phyloP scores from a whole-genome alignment of 805 yeast genomes.

The Starmerella asiatica region DNA sequence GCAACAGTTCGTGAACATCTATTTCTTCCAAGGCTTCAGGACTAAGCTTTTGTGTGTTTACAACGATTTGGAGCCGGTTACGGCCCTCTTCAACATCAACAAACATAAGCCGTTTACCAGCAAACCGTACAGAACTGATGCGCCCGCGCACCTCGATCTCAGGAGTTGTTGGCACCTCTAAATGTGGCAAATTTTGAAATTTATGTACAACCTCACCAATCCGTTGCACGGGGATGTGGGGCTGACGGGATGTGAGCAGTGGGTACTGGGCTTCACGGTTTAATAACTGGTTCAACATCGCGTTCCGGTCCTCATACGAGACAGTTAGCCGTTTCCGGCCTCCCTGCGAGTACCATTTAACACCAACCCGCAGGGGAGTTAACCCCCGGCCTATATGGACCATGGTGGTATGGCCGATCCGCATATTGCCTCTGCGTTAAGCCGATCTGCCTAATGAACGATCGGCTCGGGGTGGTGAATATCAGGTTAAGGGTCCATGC shows the following conservation, averaged over 20 bases:
- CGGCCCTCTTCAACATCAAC: conserved; percentile 49
- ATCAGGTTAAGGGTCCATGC: too few relatives aligned
- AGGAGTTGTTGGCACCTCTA: conserved; percentile 7
- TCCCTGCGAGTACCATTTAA: conserved; percentile 2
- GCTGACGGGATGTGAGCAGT: conserved; percentile 2
- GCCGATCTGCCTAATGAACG: too few relatives aligned
- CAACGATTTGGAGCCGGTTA: conserved; percentile 45
- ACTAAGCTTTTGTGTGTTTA: conserved; percentile 34
- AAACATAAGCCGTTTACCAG: conserved; percentile 59
- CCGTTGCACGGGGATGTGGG: conserved; percentile 1
- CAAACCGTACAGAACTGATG: conserved; percentile 41
- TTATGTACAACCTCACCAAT: conserved; percentile 1
- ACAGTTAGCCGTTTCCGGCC: conserved; percentile 10
- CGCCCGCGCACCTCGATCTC: conserved; percentile 34
- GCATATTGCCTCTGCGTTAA: too few relatives aligned
- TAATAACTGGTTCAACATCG: background rate
- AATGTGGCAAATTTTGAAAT: conserved; percentile 8
- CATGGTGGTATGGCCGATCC: too few relatives aligned
- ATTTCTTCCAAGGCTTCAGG: conserved; percentile 31
- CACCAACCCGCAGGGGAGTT: too few relatives aligned
- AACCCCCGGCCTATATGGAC: too few relatives aligned
- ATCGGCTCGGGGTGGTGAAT: too few relatives aligned
- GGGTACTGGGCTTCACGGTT: conserved; percentile 8
- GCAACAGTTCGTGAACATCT: conserved; percentile 25
- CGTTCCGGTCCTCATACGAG: conserved; percentile 18